Percentiles rank a stretch among this genome's conserved stretches.
Conservation (phyloP, 441 rosid genomes). For the Dalechampia spathulata region DNA sequence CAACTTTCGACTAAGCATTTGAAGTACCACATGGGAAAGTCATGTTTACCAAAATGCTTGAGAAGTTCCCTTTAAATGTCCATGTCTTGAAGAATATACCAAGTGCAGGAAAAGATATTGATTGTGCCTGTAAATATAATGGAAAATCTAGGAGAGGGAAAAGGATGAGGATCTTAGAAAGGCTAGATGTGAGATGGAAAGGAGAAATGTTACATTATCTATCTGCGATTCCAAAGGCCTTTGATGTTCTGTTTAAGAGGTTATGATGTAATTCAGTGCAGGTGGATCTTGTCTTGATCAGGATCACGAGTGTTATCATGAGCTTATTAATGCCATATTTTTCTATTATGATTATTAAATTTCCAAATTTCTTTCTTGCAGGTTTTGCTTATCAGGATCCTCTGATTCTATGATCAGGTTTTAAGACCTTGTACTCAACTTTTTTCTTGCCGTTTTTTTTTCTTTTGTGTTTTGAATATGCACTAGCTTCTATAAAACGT, state of each 20-base stretch:
- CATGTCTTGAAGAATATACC: too few species aligned
- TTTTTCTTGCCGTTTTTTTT: background rate
- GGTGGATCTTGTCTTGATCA: background rate
- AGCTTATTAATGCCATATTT: slow-evolving; percentile 1
- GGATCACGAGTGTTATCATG: too few species aligned
- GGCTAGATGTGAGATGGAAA: background rate
- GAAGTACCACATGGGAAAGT: background rate
- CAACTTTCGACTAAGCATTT: background rate
- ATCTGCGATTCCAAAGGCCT: background rate
- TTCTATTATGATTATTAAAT: background rate
- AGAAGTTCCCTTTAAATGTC: too few species aligned
- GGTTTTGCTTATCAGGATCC: slow-evolving; percentile 98
- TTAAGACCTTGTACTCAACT: slow-evolving; percentile 6
- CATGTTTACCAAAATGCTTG: background rate
- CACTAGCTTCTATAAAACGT: background rate
- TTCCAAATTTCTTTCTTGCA: slow-evolving; percentile 31
- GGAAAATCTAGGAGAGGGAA: background rate
- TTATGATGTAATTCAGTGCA: background rate
- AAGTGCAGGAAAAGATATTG: background rate
- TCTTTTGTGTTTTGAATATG: background rate
- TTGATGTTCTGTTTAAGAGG: background rate
- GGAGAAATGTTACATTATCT: background rate
- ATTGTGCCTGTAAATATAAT: background rate
- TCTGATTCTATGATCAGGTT: slow-evolving; percentile 99
- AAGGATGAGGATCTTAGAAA: background rate